phyloP scores from a whole-genome alignment of 164 flowering plant genomes.

The Vitis cinerea region DNA sequence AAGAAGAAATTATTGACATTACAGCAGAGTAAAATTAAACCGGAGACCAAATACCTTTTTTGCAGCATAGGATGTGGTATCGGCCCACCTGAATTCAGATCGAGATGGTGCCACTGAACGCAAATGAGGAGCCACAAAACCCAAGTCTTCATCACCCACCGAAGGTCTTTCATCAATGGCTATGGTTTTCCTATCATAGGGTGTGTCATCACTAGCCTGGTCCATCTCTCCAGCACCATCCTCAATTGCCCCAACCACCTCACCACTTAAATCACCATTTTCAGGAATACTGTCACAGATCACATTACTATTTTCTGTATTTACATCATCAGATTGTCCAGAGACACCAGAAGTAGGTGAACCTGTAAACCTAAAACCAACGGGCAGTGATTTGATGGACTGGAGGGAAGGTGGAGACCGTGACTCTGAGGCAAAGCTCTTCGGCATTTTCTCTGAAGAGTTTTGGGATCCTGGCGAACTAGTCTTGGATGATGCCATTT shows the following conservation, averaged over 20 bases:
- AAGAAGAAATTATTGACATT: no score
- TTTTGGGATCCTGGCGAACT: constrained; percentile 14
- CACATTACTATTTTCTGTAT: constrained; percentile 9
- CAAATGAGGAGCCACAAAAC: constrained; percentile 26
- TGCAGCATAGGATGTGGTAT: constrained; percentile 57
- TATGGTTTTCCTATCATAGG: constrained; percentile 40
- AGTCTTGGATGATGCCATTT: constrained; percentile 22
- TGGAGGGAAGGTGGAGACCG: constrained; percentile 36
- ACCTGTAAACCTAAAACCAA: constrained; percentile 39
- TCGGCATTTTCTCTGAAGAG: constrained; percentile 29
- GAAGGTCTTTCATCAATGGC: constrained; percentile 39
- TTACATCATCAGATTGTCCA: constrained; percentile 8
- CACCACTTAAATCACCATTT: constrained; percentile 23
- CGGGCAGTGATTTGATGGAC: constrained; percentile 59
- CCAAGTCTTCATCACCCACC: constrained; percentile 35
- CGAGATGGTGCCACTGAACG: constrained; percentile 34
- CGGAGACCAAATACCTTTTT: constrained; percentile 62
- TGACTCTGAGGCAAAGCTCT: constrained; percentile 11
- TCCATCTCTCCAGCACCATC: constrained; percentile 20
- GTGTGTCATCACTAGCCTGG: constrained; percentile 58
- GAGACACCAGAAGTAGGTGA: constrained; percentile 20
- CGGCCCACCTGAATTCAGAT: constrained; percentile 65
- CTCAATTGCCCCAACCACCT: constrained; percentile 15
- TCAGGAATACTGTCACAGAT: constrained; percentile 19
- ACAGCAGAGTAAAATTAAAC: neutral